Conservation (phyloP, 2,329 filamentous ascomycete genomes). For the Cladophialophora exuberans region DNA sequence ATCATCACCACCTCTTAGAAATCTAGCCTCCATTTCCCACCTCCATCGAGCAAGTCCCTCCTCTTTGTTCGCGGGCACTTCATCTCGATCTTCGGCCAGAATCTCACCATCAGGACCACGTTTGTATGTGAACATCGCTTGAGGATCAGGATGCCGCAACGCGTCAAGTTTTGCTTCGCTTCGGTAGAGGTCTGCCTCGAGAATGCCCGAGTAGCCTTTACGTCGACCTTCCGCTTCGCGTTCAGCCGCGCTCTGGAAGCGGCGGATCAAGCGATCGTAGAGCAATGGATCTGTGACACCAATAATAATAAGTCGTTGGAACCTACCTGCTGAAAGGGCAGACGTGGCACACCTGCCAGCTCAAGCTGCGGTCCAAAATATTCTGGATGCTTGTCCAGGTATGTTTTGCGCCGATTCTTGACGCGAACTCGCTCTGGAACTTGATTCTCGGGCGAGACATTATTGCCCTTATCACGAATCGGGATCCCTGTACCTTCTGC, state of each 20-base stretch:
- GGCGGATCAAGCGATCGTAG: constrained; percentile 78
- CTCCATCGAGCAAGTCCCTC: constrained; percentile 72
- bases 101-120: constrained; percentile 60
- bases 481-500: constrained; percentile 24
- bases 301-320: constrained; percentile 11
- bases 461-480: constrained; percentile 9
- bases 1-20: constrained; percentile 72
- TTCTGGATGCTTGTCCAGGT: constrained; percentile 70
- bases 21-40: constrained; percentile 72
- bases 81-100: constrained; percentile 60
- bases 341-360: constrained; percentile 56
- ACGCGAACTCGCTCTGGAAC: constrained; percentile 51
- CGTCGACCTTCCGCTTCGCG: constrained; percentile 61
- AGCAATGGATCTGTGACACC: constrained; percentile 68
- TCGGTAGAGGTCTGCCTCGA: constrained; percentile 76
- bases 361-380: constrained; percentile 70
- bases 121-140: constrained; percentile 54
- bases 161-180: constrained; percentile 75
- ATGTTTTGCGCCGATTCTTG: constrained; percentile 78
- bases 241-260: constrained; percentile 39
- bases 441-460: background rate
- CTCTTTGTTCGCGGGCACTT: constrained; percentile 61
- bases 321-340: constrained; percentile 30
- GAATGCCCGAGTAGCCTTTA: constrained; percentile 77
- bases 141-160: constrained; percentile 57